phyloP scores from a whole-genome alignment of 179 eudicot species.

The Actinidia polygama region DNA sequence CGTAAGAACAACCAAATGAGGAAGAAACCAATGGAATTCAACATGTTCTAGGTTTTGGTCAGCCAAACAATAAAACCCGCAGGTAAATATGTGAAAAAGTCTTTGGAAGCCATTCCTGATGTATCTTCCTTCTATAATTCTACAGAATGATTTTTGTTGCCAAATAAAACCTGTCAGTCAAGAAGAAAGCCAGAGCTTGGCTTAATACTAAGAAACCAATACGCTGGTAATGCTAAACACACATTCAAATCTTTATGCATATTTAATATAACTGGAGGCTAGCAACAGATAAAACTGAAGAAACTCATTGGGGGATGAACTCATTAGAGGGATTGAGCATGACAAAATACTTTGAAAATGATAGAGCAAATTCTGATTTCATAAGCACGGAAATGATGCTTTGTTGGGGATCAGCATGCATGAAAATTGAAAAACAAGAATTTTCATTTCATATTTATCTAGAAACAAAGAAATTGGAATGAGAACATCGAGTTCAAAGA shows the following conservation, averaged over 20 bases:
- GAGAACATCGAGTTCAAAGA: not conserved
- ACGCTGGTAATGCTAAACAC: not conserved
- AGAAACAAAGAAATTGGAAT: not conserved
- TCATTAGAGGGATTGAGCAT: not conserved
- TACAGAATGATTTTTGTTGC: too few relatives aligned
- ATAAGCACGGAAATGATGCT: not conserved
- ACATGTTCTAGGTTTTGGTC: not conserved
- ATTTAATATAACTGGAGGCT: not conserved
- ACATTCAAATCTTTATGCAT: not conserved
- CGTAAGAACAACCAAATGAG: not conserved
- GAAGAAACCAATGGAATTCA: not conserved
- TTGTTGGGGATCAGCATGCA: not conserved
- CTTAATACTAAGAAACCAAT: not conserved
- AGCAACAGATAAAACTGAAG: not conserved
- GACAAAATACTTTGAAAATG: not conserved
- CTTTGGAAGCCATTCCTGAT: not conserved
- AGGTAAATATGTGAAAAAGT: too few relatives aligned
- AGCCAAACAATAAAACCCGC: not conserved
- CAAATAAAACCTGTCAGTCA: too few relatives aligned
- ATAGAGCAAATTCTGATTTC: not conserved
- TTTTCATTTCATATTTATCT: not conserved
- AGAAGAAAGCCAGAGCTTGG: not conserved
- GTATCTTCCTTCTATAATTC: not conserved
- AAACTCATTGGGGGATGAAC: not conserved
- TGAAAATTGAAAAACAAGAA: not conserved